Evolutionary conservation across 2,329 filamentous ascomycete genomes (phyloP).

Genomic region (Diplodia mutila): DNA sequence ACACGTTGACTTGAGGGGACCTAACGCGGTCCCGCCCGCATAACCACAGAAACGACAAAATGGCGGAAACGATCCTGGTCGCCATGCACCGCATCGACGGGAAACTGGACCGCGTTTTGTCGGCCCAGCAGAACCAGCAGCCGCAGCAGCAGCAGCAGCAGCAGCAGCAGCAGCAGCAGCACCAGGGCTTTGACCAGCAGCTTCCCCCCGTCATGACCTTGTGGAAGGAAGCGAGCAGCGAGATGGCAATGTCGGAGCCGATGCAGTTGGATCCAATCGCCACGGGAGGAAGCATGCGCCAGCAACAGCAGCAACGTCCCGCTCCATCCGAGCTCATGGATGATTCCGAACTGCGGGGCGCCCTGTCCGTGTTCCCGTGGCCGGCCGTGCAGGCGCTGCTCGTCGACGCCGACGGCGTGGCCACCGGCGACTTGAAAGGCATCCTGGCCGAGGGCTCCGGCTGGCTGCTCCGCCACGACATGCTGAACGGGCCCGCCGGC

Average conservation of each 20-base stretch:
- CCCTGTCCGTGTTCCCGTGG: background rate
- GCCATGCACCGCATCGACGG: background rate
- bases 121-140: background rate
- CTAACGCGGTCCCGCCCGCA: too few species aligned
- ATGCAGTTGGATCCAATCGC: background rate
- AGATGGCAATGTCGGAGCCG: background rate
- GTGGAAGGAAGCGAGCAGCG: background rate
- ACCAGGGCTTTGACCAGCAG: background rate
- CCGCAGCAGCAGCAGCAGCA: too few species aligned
- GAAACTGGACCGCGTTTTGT: slow-evolving; percentile 12
- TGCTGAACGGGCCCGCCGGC: slow-evolving; percentile 36
- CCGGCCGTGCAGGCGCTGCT: background rate
- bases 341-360: background rate
- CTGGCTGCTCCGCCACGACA: slow-evolving; percentile 44
- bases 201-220: background rate
- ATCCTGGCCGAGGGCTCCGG: slow-evolving; percentile 44
- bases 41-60: background rate
- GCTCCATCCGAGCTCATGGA: background rate
- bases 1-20: background rate
- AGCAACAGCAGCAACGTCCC: background rate
- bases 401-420: too few species aligned
- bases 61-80: background rate
- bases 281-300: background rate
- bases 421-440: slow-evolving; percentile 36
- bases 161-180: background rate